Percentiles rank a stretch among this genome's conserved stretches.
Conservation (phyloP, 1,139 yeast genomes). For the Protomyces inundatus region DNA sequence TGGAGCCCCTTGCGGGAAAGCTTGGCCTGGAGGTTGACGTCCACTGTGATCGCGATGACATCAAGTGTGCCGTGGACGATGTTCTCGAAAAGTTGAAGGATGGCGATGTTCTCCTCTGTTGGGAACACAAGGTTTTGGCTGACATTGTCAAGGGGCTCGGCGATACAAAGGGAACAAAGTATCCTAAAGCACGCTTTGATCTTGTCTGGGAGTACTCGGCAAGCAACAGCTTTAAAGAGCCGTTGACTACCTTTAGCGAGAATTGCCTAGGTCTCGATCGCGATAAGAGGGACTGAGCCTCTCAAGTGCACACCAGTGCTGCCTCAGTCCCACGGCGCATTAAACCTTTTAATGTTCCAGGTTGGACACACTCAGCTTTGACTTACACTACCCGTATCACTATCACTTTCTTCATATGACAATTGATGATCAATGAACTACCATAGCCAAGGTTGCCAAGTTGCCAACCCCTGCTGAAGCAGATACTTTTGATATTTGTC, state of each 20-base stretch:
- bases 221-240: not conserved
- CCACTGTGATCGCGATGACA: conserved; percentile 7
- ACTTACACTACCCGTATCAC: too few species aligned
- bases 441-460: too few species aligned
- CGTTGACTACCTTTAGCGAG: not conserved
- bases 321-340: too few species aligned
- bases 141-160: conserved; percentile 6
- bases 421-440: too few species aligned
- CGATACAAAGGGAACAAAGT: not conserved
- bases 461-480: too few species aligned
- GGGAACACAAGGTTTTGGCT: conserved; percentile 15
- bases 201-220: conserved; percentile 2
- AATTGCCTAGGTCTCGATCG: not conserved
- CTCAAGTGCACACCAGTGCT: too few species aligned
- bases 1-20: conserved; percentile 1
- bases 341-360: too few species aligned
- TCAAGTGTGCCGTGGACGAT: not conserved
- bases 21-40: not conserved
- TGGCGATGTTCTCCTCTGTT: conserved; percentile 14
- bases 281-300: too few species aligned
- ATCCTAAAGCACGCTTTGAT: conserved; percentile 1
- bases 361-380: too few species aligned
- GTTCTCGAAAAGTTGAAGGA: not conserved
- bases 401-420: too few species aligned
- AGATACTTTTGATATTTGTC: too few species aligned